Conservation (phyloP, 495 filamentous ascomycete species). For the Aspergillus haitiensis region DNA sequence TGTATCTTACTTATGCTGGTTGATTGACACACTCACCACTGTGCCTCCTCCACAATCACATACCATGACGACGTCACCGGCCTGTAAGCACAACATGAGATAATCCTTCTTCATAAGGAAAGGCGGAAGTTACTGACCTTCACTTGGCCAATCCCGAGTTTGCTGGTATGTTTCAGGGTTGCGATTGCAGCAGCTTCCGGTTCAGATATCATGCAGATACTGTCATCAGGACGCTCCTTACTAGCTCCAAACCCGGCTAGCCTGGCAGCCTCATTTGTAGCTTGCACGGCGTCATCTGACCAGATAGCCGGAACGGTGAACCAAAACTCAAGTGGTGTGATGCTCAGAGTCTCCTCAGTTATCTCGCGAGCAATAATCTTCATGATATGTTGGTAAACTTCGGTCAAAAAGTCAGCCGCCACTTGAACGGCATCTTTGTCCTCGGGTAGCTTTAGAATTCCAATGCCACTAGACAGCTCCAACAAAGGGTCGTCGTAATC, state of each 20-base stretch:
- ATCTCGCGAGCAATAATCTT: conserved; percentile 21
- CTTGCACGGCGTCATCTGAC: conserved; percentile 21
- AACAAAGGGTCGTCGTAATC: conserved; percentile 18
- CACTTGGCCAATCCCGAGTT: background rate
- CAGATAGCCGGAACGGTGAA: conserved; percentile 29
- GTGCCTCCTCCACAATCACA: conserved; percentile 44
- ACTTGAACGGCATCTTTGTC: conserved; percentile 32
- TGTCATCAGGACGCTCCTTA: conserved; percentile 21
- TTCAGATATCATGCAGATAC: conserved; percentile 55
- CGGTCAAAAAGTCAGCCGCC: conserved; percentile 42
- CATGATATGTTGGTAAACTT: conserved; percentile 46
- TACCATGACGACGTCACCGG: conserved; percentile 23
- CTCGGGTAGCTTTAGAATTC: conserved; percentile 18
- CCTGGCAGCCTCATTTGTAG: conserved; percentile 36
- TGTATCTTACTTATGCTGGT: background rate
- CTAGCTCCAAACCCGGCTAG: conserved; percentile 49
- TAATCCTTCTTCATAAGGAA: background rate
- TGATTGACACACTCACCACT: conserved; percentile 23
- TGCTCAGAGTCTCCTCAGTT: conserved; percentile 13
- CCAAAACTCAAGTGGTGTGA: conserved; percentile 24
- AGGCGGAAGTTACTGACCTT: conserved; percentile 9
- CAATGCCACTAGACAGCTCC: conserved; percentile 5
- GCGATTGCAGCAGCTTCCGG: conserved; percentile 52
- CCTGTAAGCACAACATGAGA: conserved; percentile 7
- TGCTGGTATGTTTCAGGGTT: conserved; percentile 10